phyloP scores from a whole-genome alignment of 352 stramenopile genomes.

The Phytopythium boreale region DNA sequence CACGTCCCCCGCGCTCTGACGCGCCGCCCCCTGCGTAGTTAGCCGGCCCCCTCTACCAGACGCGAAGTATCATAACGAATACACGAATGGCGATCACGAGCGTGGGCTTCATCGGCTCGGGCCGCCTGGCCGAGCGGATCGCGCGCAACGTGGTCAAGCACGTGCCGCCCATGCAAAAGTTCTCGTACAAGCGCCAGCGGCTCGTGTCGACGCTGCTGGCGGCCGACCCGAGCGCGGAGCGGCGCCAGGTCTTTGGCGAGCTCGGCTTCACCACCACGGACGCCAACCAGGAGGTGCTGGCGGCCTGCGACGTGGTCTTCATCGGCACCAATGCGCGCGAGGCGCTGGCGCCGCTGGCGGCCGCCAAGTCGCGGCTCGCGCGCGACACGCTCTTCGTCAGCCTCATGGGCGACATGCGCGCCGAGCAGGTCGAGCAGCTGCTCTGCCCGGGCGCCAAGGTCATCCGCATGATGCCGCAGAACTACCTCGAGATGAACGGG shows the following conservation, averaged over 20 bases:
- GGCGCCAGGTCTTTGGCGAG: conserved; percentile 50
- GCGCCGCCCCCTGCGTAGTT: too few relatives aligned
- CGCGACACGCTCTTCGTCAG: conserved; percentile 65
- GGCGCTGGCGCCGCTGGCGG: conserved; percentile 30
- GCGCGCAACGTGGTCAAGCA: conserved; percentile 63
- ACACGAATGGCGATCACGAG: conserved; percentile 34
- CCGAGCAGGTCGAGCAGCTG: conserved; percentile 49
- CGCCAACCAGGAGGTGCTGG: conserved; percentile 52
- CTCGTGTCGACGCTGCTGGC: conserved; percentile 69
- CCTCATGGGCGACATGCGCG: conserved; percentile 62
- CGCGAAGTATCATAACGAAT: too few relatives aligned
- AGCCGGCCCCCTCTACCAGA: too few relatives aligned
- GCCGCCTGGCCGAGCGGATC: conserved; percentile 55
- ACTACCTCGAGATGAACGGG: conserved; percentile 48
- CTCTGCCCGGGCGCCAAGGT: conserved; percentile 63
- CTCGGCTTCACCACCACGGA: conserved; percentile 68
- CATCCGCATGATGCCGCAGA: conserved; percentile 73
- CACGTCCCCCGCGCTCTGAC: not conserved
- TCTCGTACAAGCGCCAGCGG: conserved; percentile 72
- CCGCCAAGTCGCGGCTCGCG: conserved; percentile 9
- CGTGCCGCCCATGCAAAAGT: conserved; percentile 53
- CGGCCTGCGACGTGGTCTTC: conserved; percentile 71
- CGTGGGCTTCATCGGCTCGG: conserved; percentile 72
- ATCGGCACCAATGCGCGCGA: conserved; percentile 52
- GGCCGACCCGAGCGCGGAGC: conserved; percentile 53